phyloP scores from a whole-genome alignment of 2,329 filamentous ascomycete species.

The Fonsecaea pedrosoi region DNA sequence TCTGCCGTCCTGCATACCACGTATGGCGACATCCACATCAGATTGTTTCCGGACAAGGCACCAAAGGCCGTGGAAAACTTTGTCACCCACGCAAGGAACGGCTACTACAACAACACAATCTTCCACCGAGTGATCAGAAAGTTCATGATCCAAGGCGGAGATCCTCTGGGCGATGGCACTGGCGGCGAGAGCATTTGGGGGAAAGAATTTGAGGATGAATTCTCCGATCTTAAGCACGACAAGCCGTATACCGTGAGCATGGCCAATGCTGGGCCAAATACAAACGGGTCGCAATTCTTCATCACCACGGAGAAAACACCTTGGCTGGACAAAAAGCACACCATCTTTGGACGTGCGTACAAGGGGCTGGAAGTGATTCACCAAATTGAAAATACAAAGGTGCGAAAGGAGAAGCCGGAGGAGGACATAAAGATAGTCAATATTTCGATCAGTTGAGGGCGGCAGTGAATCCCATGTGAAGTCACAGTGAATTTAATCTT shows the following conservation, averaged over 20 bases:
- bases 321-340: slow-evolving; percentile 96
- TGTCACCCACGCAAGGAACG: slow-evolving; percentile 83
- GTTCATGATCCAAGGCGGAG: slow-evolving; percentile 95
- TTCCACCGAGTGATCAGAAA: slow-evolving; percentile 97
- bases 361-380: slow-evolving; percentile 94
- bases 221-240: slow-evolving; percentile 88
- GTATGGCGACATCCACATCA: slow-evolving; percentile 90
- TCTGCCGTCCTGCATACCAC: slow-evolving; percentile 89
- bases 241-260: slow-evolving; percentile 96
- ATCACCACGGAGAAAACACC: slow-evolving; percentile 92
- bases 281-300: slow-evolving; percentile 97
- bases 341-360: slow-evolving; percentile 89
- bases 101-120: slow-evolving; percentile 97
- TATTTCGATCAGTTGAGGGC: slow-evolving; percentile 58
- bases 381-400: slow-evolving; percentile 89
- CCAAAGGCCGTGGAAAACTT: slow-evolving; percentile 98
- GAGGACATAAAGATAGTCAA: slow-evolving; percentile 98
- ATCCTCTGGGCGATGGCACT: slow-evolving; percentile 86
- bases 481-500: neutral
- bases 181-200: slow-evolving; percentile 93
- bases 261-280: slow-evolving; percentile 95
- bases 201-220: slow-evolving; percentile 91
- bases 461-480: neutral
- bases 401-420: slow-evolving; percentile 90
- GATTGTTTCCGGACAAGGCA: slow-evolving; percentile 89